Evolutionary conservation across 106 monocot genomes (phyloP).

Genomic region (Ottelia alismoides): DNA sequence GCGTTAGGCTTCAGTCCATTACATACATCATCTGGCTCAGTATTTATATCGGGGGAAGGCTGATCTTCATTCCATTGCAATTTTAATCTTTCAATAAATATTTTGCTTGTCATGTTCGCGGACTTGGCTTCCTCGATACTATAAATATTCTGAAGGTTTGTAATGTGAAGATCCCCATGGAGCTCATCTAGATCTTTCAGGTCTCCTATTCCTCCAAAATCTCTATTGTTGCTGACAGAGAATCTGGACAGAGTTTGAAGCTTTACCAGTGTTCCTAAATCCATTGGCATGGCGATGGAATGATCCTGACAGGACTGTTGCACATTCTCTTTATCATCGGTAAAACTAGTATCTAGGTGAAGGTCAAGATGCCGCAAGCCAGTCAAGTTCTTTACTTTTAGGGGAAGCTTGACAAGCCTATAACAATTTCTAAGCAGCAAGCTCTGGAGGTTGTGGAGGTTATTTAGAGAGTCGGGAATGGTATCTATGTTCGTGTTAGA

Average conservation of each 20-base stretch:
- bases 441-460: conserved; percentile 1
- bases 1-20: background rate
- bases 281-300: background rate
- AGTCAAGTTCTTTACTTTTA: background rate
- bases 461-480: background rate
- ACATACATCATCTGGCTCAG: background rate
- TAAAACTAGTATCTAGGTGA: background rate
- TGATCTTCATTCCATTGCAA: background rate
- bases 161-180: background rate
- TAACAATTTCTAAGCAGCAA: background rate
- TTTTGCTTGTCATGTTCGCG: background rate
- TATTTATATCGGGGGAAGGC: background rate
- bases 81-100: background rate
- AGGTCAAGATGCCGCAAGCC: background rate
- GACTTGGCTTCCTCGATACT: background rate
- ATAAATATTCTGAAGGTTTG: background rate
- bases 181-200: background rate
- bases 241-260: background rate
- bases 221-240: background rate
- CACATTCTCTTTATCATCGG: background rate
- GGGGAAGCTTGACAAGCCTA: background rate
- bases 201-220: background rate
- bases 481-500: background rate
- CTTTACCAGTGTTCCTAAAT: background rate
- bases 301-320: background rate